Evolutionary conservation across 2,329 filamentous ascomycete species (phyloP).

Genomic region (Polychaeton citri): DNA sequence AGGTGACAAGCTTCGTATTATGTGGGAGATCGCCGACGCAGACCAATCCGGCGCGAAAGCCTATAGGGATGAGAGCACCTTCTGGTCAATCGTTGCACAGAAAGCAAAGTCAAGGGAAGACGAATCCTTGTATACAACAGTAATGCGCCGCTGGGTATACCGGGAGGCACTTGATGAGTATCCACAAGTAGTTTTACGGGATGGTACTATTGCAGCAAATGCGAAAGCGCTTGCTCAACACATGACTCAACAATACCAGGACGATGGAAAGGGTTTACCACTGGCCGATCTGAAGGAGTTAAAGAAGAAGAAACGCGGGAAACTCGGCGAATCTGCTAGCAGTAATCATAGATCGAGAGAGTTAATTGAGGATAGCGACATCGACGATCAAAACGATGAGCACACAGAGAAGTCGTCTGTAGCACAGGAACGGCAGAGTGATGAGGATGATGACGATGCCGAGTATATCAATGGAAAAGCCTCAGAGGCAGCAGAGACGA

Average conservation of each 20-base stretch:
- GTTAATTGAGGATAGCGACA: no score
- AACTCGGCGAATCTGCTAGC: no score
- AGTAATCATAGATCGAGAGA: no score
- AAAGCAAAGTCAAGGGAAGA: conserved; percentile 11
- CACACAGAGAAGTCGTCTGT: no score
- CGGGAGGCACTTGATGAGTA: conserved; percentile 15
- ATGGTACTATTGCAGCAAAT: neutral
- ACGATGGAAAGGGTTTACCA: neutral
- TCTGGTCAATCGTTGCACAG: conserved; percentile 21
- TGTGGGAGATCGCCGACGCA: conserved; percentile 21
- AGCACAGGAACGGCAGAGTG: no score
- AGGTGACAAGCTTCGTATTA: conserved; percentile 28
- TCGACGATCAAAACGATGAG: no score
- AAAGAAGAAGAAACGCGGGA: neutral
- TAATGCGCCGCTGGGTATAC: conserved; percentile 15
- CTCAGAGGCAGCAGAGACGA: no score
- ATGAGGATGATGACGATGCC: no score
- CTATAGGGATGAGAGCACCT: conserved; percentile 20
- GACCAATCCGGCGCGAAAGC: conserved; percentile 10
- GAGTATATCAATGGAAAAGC: no score
- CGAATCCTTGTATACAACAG: conserved; percentile 10
- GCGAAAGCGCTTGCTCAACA: neutral
- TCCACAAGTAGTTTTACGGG: neutral
- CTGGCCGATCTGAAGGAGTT: neutral
- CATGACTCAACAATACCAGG: neutral